Base-by-base conservation (phyloP, 768 basidiomycete genomes). In the Kwoniella pini region DNA sequence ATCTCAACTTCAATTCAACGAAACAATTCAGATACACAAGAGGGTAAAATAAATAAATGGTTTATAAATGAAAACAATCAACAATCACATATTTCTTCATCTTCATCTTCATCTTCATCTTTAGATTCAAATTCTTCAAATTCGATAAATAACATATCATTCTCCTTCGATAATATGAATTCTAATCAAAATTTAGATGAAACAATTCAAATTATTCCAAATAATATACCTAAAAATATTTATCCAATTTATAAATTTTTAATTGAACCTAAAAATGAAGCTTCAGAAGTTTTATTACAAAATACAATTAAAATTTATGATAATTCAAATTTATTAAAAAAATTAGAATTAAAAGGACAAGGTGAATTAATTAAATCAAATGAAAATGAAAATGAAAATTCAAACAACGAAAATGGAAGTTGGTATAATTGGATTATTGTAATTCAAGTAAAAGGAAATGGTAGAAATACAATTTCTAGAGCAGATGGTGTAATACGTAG, bases 381-480 rank as follows among this genome's bases (percentile, higher is more conserved):
- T 31, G 17, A 11, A 9, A n/a, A n/a, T n/a, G n/a, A n/a, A n/a
- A n/a, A n/a, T n/a, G n/a, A n/a, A n/a, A n/a, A n/a, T n/a, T n/a
- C n/a, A n/a, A n/a, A n/a, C n/a, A n/a, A n/a, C n/a, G n/a, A n/a
- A n/a, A 44, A 4, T 31, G 69, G 64, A 2, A 65, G 71, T 24
- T 63, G 46, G 46, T 74, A 70, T 68, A 71, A 77, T 27, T 77
- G 76, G 76, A 57, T 77, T 2, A 53, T 71, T 2, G 56, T 70
- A 3, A 60, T 39, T 45, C 61, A 70, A 31, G 74, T 75, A 2
- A 70, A 61, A 33, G 76, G 74, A 4, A 65, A 68, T 28, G 76
- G 76, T 21, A 74, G 71, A 53, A 72, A 72, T 4, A 71, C 74
- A 3, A 69, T 77, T 2, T 67, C 64, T 21, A 45, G 76, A 27